Conservation (phyloP, 202 grass and related monocot species). For the Panicum hallii region DNA sequence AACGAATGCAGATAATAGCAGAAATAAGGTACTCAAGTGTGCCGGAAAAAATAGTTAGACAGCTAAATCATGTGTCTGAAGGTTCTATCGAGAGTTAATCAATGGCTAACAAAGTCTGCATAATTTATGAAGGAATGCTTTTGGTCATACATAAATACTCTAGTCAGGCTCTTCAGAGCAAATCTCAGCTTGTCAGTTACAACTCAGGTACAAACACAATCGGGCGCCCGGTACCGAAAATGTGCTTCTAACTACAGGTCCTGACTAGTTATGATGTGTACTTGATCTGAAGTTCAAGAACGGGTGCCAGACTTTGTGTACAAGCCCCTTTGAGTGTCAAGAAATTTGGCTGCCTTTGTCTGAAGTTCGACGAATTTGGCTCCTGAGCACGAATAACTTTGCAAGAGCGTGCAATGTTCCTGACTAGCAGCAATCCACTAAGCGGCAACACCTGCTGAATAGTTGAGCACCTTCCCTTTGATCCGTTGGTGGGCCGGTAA, state of each 20-base stretch:
- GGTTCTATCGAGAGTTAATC: neutral
- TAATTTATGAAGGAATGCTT: conserved; percentile 29
- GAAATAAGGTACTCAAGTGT: neutral
- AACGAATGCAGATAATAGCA: neutral
- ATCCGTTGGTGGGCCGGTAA: conserved; percentile 61
- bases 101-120: conserved; percentile 32
- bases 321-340: neutral
- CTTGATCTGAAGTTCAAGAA: conserved; percentile 9
- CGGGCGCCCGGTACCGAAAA: neutral
- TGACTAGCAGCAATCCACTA: conserved; percentile 21
- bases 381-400: neutral
- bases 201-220: conserved; percentile 43
- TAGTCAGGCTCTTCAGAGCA: conserved; percentile 24
- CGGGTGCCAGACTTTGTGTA: neutral
- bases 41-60: neutral
- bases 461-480: conserved; percentile 60
- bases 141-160: conserved; percentile 37
- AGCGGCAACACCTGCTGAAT: conserved; percentile 40
- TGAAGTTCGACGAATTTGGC: conserved; percentile 11
- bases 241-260: conserved; percentile 12
- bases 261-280: neutral
- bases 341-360: neutral
- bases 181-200: conserved; percentile 49
- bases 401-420: conserved; percentile 2
- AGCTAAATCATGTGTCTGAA: neutral